Base-by-base conservation (phyloP, 2,329 filamentous ascomycete genomes). In the Aspergillus pseudoterreus region DNA sequence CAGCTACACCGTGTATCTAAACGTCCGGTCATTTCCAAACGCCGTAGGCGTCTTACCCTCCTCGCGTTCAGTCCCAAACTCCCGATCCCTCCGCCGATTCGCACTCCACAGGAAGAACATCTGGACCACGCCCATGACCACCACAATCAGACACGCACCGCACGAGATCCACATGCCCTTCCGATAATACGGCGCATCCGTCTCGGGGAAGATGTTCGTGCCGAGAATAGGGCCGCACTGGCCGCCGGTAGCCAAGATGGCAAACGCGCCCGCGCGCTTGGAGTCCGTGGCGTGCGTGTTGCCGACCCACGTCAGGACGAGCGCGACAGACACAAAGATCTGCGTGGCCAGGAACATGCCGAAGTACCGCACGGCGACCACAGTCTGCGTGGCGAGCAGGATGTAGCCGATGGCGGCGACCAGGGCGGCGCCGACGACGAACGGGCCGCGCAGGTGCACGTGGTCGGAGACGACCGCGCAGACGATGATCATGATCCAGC, bases 361-460 rank as follows among this genome's bases (percentile, higher is more conserved):
- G 27, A 72, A 56, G 45, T 73, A 74, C 43, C 72, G 59, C 4
- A 68, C 60, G 2, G 55, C 70, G 1, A 66, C 63, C 0, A 57
- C 57, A 19, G 56, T 59, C 1, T 69, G 68, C 6, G 66, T 72
- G 8, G 68, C 72, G 15, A 71, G 70, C 17, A 75, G 60, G 52
- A 75, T 67, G 62, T 72, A 75, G 5, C 72, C 72, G 6, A 74
- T 59, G 2, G 67, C 70, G 0, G 69, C 65, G 15, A 74, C 55
- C 2, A 69, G 50, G 3, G 67, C 67, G 36, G 69, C 65, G 17
- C 67, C 55, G 17, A 62, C 66, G 49, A 69, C 64, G 51, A 75
- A 74, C 1, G 71, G 72, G 0, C 74, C 72, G 17, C 73, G 66
- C 53, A 72, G 54, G 39, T 65, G 61, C 24, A 68, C 50, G 21